A percentile compares a stretch with the other conserved stretches of the same genome.
These are phyloP conservation scores for Sporothrix pallida DNA, from an alignment of 2,329 filamentous ascomycete species.

Conservation along the genomic window DNA sequence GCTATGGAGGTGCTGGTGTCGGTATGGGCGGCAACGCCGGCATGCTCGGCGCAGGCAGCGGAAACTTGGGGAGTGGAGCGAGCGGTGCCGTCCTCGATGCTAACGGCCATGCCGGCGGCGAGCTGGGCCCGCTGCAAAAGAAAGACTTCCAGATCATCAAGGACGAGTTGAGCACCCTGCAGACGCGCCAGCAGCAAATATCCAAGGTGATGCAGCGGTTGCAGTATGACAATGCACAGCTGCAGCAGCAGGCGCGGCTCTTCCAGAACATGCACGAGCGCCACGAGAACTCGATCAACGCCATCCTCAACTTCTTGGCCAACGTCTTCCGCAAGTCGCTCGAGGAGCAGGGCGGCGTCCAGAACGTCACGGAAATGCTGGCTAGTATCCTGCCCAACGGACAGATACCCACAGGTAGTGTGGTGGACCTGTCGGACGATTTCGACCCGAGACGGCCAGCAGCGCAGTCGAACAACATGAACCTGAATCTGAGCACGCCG, in stretches of 20 bases:
- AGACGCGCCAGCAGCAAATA: conserved; percentile 85
- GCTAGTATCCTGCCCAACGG: conserved; percentile 70
- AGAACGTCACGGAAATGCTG: conserved; percentile 85
- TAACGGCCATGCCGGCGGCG: conserved; percentile 43
- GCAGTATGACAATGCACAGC: conserved; percentile 82
- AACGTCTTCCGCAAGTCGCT: conserved; percentile 95
- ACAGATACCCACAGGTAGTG: conserved; percentile 55
- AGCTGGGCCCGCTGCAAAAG: conserved; percentile 59
- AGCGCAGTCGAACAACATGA: conserved; percentile 39
- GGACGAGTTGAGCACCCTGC: conserved; percentile 79
- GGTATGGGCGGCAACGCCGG: conserved; percentile 29
- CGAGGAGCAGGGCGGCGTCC: conserved; percentile 76
- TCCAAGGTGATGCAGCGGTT: conserved; percentile 80
- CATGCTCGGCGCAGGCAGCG: conserved; percentile 11
- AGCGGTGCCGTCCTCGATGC: not conserved
- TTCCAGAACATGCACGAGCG: conserved; percentile 92
- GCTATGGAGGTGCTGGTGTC: conserved; percentile 47
- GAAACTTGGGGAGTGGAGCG: conserved; percentile 35
- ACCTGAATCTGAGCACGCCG: conserved; percentile 46
- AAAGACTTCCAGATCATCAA: conserved; percentile 80
- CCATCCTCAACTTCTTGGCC: conserved; percentile 95
- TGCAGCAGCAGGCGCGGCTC: conserved; percentile 84
- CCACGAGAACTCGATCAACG: conserved; percentile 98
- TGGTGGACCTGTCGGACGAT: conserved; percentile 66
- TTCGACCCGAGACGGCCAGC: conserved; percentile 58